Percentiles rank a stretch among this genome's conserved stretches.
Conservation (phyloP, 257 asterid genomes). For the Plectranthus barbatus region DNA sequence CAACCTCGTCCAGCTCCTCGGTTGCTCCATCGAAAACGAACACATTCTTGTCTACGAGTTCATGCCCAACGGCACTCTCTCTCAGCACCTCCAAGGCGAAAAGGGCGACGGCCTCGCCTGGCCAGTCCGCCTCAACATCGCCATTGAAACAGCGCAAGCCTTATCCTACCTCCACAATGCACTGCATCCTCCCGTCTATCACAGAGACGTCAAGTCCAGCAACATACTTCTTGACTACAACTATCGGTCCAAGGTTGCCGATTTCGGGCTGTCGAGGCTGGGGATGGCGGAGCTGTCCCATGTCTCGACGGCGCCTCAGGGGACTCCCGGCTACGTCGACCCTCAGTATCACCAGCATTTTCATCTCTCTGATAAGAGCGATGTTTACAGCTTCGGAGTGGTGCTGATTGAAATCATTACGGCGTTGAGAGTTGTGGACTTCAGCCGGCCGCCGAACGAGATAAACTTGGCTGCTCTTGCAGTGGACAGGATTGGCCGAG, state of each 20-base stretch:
- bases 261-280: not conserved
- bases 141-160: not conserved
- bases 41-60: not conserved
- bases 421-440: not conserved
- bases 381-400: too few relatives aligned
- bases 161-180: not conserved
- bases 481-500: not conserved
- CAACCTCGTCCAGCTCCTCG: slow-evolving; percentile 4
- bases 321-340: too few relatives aligned
- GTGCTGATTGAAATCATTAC: too few relatives aligned
- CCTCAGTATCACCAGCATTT: not conserved
- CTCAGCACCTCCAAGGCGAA: not conserved
- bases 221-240: not conserved
- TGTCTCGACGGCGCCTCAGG: not conserved
- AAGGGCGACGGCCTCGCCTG: not conserved
- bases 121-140: not conserved
- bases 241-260: not conserved
- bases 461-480: not conserved
- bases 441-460: not conserved
- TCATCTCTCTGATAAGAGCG: too few relatives aligned
- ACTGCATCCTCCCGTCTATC: not conserved
- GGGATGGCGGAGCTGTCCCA: not conserved
- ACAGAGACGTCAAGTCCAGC: too few relatives aligned
- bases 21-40: not conserved
- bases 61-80: too few relatives aligned